A percentile compares a stretch with the other conserved stretches of the same genome.
Evolutionary conservation across 2,329 filamentous ascomycete genomes (phyloP).

Genomic region (Stemphylium lycopersici): DNA sequence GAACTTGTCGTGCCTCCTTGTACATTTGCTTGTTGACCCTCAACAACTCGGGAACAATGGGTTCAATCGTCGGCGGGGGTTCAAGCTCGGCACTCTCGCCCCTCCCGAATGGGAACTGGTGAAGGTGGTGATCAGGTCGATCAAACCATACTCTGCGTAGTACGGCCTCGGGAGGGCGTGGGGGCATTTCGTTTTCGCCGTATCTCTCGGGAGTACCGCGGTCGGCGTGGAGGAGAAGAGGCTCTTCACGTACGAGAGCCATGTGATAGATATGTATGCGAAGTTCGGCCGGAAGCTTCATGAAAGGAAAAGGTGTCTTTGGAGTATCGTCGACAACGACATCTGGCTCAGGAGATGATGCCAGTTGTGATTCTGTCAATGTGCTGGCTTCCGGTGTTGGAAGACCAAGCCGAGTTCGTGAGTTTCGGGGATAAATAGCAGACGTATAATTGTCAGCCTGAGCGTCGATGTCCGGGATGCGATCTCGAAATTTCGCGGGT

Average conservation of each 20-base stretch:
- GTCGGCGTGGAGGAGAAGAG: conserved; percentile 39
- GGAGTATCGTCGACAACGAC: not conserved
- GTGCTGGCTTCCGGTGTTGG: conserved; percentile 30
- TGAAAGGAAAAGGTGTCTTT: conserved; percentile 44
- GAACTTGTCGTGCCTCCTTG: conserved; percentile 39
- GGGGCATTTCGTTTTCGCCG: conserved; percentile 12
- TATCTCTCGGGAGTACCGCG: conserved; percentile 17
- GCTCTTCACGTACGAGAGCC: conserved; percentile 37
- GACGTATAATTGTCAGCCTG: not conserved
- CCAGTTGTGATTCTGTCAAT: conserved; percentile 21
- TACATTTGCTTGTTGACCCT: conserved; percentile 49
- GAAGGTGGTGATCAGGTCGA: not conserved
- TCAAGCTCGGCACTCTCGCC: not conserved
- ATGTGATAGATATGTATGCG: conserved; percentile 53
- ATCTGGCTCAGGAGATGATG: not conserved
- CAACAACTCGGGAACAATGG: conserved; percentile 49
- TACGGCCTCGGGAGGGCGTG: not conserved
- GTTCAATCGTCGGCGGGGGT: conserved; percentile 29
- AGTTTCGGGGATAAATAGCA: not conserved
- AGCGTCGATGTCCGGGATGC: conserved; percentile 1
- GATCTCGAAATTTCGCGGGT: conserved; percentile 13
- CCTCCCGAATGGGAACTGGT: not conserved
- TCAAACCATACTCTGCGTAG: conserved; percentile 1
- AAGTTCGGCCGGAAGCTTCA: conserved; percentile 55
- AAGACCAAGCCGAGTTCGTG: conserved; percentile 18